Evolutionary conservation across 805 yeast species (phyloP).

Genomic region (Metschnikowia kofuensis): DNA sequence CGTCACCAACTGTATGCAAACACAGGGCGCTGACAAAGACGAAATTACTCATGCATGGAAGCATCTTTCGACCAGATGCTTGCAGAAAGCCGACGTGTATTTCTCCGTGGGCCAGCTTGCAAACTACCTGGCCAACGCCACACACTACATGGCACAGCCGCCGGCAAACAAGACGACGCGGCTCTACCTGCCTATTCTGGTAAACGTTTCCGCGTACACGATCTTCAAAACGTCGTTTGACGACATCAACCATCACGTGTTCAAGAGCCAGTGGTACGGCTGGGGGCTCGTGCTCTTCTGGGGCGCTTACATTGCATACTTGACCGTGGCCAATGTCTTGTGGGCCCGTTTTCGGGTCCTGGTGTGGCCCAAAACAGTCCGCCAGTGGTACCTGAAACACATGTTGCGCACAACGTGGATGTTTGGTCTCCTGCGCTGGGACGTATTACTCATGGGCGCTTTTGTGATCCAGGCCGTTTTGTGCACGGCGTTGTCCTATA

Average conservation of each 20-base stretch:
- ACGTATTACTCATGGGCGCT: constrained; percentile 9
- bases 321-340: constrained; percentile 11
- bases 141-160: constrained; percentile 13
- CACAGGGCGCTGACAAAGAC: constrained; percentile 10
- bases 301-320: constrained; percentile 13
- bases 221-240: constrained; percentile 13
- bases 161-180: constrained; percentile 9
- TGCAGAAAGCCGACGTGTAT: constrained; percentile 12
- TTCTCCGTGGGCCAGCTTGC: constrained; percentile 11
- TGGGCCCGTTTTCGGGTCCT: constrained; percentile 13
- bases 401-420: constrained; percentile 7
- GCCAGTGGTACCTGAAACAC: constrained; percentile 12
- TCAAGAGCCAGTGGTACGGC: constrained; percentile 20
- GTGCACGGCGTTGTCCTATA: constrained; percentile 17
- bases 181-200: constrained; percentile 13
- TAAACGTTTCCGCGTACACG: constrained; percentile 11
- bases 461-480: constrained; percentile 13
- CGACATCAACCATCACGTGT: constrained; percentile 20
- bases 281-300: constrained; percentile 19
- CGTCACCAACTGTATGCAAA: constrained; percentile 16
- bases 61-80: constrained; percentile 15
- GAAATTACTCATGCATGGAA: constrained; percentile 15
- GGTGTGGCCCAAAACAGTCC: constrained; percentile 6
- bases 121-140: constrained; percentile 14
- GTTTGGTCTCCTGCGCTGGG: constrained; percentile 10